These are phyloP conservation scores for Nissolia schottii DNA, from an alignment of 306 rosid species.

Conservation along the genomic window DNA sequence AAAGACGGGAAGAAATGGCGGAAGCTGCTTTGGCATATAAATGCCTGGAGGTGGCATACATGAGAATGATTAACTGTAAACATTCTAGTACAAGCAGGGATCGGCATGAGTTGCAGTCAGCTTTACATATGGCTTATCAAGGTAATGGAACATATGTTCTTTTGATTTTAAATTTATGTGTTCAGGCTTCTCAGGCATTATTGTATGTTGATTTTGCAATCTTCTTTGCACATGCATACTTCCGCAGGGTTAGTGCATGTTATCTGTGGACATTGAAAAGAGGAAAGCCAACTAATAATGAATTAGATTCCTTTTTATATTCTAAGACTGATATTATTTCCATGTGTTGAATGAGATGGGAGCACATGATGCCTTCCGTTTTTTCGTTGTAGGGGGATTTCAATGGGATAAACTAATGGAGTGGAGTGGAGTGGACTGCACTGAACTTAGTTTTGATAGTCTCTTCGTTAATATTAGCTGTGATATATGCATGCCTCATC, in stretches of 20 bases:
- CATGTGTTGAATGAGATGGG: background rate
- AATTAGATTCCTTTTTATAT: conserved; percentile 8
- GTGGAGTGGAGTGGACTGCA: background rate
- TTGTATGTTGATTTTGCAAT: conserved; percentile 7
- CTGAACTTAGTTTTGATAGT: background rate
- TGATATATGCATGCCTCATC: background rate
- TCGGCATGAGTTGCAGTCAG: conserved; percentile 58
- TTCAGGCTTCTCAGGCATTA: background rate
- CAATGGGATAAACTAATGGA: background rate
- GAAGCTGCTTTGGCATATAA: conserved; percentile 86
- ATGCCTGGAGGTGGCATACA: conserved; percentile 84
- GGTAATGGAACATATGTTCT: conserved; percentile 50
- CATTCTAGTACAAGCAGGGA: conserved; percentile 45
- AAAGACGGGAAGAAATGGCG: conserved; percentile 62
- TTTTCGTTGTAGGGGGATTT: conserved; percentile 6
- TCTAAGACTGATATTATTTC: background rate
- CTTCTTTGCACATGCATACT: conserved; percentile 22
- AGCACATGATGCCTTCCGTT: background rate
- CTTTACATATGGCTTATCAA: conserved; percentile 59
- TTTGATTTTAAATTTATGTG: conserved; percentile 15
- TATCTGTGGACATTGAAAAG: background rate
- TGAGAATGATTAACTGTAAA: conserved; percentile 67
- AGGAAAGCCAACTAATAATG: background rate
- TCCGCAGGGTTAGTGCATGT: background rate
- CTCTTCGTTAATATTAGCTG: background rate